These are phyloP conservation scores for Entomortierella beljakovae DNA, from an alignment of 192 early-diverging fungal species.

Conservation along the genomic window DNA sequence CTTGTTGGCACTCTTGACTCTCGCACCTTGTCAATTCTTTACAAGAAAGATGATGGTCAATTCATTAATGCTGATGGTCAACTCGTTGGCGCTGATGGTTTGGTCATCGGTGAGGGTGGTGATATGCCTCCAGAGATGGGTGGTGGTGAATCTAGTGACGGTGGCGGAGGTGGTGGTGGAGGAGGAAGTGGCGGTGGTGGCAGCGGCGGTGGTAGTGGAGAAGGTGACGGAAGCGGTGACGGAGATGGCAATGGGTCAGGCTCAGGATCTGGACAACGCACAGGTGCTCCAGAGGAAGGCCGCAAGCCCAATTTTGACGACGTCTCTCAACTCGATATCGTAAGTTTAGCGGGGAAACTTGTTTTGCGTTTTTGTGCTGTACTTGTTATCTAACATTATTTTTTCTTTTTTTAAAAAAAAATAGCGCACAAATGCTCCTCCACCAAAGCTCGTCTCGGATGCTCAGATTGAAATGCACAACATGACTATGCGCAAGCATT, in stretches of 20 bases:
- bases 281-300: conserved; percentile 57
- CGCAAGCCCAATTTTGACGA: conserved; percentile 70
- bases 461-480: conserved; percentile 73
- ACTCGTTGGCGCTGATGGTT: conserved; percentile 22
- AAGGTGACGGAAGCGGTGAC: conserved; percentile 57
- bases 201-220: conserved; percentile 48
- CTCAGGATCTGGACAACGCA: conserved; percentile 56
- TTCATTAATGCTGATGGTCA: conserved; percentile 38
- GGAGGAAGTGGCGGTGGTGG: conserved; percentile 52
- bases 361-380: not conserved
- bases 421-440: conserved; percentile 51
- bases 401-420: not conserved
- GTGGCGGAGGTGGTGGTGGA: conserved; percentile 38
- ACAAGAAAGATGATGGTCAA: conserved; percentile 60
- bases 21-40: conserved; percentile 63
- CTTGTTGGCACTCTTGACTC: conserved; percentile 69
- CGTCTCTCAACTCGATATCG: conserved; percentile 62
- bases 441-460: conserved; percentile 51
- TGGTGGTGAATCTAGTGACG: conserved; percentile 26
- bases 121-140: conserved; percentile 39
- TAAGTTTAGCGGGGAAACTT: conserved; percentile 31
- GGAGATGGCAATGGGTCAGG: conserved; percentile 60
- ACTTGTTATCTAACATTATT: not conserved
- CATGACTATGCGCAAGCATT: conserved; percentile 74
- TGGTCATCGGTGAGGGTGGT: conserved; percentile 16